Evolutionary conservation across 805 yeast genomes (phyloP), one percentile per base, ranked within the genome.

Genomic region (Candida lessepsii): DNA sequence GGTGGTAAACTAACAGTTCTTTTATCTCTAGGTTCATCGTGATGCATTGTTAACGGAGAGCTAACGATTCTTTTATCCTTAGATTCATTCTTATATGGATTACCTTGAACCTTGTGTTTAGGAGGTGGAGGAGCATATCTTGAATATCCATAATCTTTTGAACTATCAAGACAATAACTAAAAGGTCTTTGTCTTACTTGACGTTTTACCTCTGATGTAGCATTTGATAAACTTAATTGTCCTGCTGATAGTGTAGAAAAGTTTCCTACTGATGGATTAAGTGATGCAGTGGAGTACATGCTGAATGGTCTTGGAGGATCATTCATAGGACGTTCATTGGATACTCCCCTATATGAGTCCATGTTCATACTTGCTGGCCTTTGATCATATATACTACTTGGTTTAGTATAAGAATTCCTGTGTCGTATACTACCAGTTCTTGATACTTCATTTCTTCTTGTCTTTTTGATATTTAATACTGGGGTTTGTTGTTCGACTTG

Each of bases 121-220:
- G 40, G 25, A 27, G 26, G 29, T 23, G 40, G 40, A 11, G 40
- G 34, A 7, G 36, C 29, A 15, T 34, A 34, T 9, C 37, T 37
- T 1, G 47, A 40, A 23, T 36, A 32, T 9, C 40, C 38, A 39
- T 63, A 63, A 28, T 60, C 53, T 23, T 42, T 47, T 4, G 52
- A 50, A 7, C 46, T 29, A 37, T 61, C 68, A 16, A 63, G 48
- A 40, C 60, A 52, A 33, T 40, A 53, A 37, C 58, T 57, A 41
- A 51, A 56, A 2, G 65, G 65, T 24, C 57, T 42, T 43, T 59
- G 61, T 33, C 57, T 44, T 2, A 58, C 58, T 23, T 42, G 34
- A 8, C 42, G 39, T 31, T 47, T 49, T 33, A 58, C 29, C 16
- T 49, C 57, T 2, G 38, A 13, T 21, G 50, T 53, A 14, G 50